Base-by-base conservation (phyloP, 129 eudicot genomes). In the Centaurea solstitialis region DNA sequence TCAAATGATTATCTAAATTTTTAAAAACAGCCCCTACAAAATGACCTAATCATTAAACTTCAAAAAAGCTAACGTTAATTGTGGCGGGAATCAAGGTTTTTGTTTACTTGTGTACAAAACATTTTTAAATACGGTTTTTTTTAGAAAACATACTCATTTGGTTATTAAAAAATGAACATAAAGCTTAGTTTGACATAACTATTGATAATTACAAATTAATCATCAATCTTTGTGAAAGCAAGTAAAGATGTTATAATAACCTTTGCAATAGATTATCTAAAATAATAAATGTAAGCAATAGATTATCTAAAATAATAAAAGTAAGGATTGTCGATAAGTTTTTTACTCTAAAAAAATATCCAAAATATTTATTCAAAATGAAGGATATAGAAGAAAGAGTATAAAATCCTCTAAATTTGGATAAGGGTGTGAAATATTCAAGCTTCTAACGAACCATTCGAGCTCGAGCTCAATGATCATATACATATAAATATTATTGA, bases 41-140 rank as follows among this genome's bases (percentile, higher is more conserved):
- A 76, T 70, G 81, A 64, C 67, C 77, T 82, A 76, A 82, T 82
- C 77, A 76, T 76, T 26, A 76, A 26, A 72, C 82, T 72, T 72
- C 47, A 28, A 74, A 80, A 76, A 77, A 83, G 82, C 17, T 21
- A 20, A 71, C 86, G 78, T 83, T 83, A 41, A 83, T 83, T 72
- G 79, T 71, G 86, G 82, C 82, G 86, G 79, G 82, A 83, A 83
- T 77, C 77, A 62, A 61, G 86, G 82, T 71, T 71, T 59, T 43
- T 70, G 70, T 26, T 75, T 81, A 73, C 6, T 72, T 72, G 12
- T 53, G 26, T 53, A 12, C 9, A 30, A 30, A 39, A 39, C 15
- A 79, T 71, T 50, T 78, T 50, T n/a, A 37, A 9, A 76, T 35
- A 37, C 23, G 9, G 18, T 37, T 43, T 45, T 30, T 11, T 57